phyloP scores from a whole-genome alignment of 225 moss, liverwort and hornwort genomes.

The Anthoceros angustus region DNA sequence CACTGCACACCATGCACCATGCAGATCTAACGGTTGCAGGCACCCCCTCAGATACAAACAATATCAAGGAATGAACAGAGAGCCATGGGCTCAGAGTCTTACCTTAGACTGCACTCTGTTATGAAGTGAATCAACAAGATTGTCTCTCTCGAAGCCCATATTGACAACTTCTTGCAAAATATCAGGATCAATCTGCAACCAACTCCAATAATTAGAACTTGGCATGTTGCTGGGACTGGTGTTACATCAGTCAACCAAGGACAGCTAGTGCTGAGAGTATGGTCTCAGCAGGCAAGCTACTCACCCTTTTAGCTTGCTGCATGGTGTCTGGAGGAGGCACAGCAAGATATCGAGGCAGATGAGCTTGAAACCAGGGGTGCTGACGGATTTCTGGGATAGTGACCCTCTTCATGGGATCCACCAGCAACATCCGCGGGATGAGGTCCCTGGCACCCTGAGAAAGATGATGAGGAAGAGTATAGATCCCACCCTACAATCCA shows the following conservation, averaged over 20 bases:
- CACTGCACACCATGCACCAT: not conserved
- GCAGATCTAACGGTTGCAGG: not conserved
- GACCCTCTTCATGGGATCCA: slow-evolving; percentile 48
- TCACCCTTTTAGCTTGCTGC: slow-evolving; percentile 45
- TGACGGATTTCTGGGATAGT: slow-evolving; percentile 54
- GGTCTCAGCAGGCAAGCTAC: not conserved
- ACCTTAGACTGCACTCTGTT: slow-evolving; percentile 37
- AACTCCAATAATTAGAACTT: too few relatives aligned
- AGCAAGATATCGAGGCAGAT: slow-evolving; percentile 46
- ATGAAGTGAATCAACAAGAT: slow-evolving; percentile 29
- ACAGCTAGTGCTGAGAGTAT: not conserved
- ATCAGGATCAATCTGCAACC: slow-evolving; percentile 38
- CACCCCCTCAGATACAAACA: not conserved
- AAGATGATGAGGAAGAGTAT: slow-evolving; percentile 46
- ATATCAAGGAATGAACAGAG: not conserved
- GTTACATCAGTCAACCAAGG: not conserved
- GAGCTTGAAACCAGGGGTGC: slow-evolving; percentile 34
- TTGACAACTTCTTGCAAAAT: slow-evolving; percentile 25
- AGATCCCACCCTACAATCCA: slow-evolving; percentile 30
- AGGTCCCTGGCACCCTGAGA: slow-evolving; percentile 46
- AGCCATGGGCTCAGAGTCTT: slow-evolving; percentile 2
- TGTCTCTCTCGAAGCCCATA: slow-evolving; percentile 29
- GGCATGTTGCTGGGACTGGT: too few relatives aligned
- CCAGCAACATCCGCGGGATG: slow-evolving; percentile 43
- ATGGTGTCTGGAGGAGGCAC: slow-evolving; percentile 47